A percentile compares a stretch with the other conserved stretches of the same genome.
These are phyloP conservation scores for Corynascus novoguineensis DNA, from an alignment of 495 filamentous ascomycete genomes.

Conservation along the genomic window DNA sequence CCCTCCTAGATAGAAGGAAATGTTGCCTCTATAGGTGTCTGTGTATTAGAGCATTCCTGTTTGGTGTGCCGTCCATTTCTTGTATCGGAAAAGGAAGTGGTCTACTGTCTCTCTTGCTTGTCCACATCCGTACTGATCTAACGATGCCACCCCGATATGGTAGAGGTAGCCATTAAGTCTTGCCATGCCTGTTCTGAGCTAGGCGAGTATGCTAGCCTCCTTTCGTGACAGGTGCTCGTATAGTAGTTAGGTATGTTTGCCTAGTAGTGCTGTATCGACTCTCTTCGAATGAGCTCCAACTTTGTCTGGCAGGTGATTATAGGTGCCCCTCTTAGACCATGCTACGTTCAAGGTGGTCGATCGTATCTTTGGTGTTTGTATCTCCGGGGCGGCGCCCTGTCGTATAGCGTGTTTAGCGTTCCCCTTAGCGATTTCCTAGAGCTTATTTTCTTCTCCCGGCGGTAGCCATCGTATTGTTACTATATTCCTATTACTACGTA, in stretches of 20 bases:
- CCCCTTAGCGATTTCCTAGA: neutral
- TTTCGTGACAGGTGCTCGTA: slow-evolving; percentile 6
- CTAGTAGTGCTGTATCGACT: neutral
- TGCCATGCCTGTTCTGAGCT: slow-evolving; percentile 34
- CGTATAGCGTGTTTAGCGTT: neutral
- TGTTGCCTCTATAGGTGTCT: slow-evolving; percentile 13
- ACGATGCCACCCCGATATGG: neutral
- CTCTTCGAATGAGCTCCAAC: neutral
- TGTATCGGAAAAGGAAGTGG: slow-evolving; percentile 34
- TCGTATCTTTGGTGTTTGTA: neutral
- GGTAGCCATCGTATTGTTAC: neutral
- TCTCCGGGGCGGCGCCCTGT: neutral
- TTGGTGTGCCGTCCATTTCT: slow-evolving; percentile 23
- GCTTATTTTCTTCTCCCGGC: neutral
- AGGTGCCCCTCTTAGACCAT: neutral
- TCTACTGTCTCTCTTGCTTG: slow-evolving; percentile 16
- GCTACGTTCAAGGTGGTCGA: neutral
- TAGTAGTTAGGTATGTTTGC: neutral
- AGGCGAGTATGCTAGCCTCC: slow-evolving; percentile 31
- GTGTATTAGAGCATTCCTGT: slow-evolving; percentile 32
- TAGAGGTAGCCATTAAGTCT: slow-evolving; percentile 34
- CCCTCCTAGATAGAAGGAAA: slow-evolving; percentile 23
- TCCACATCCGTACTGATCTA: neutral
- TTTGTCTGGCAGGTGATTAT: neutral
- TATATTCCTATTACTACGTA: neutral